phyloP scores from a whole-genome alignment of 2,329 filamentous ascomycete genomes.

The Diaporthe vaccinii region DNA sequence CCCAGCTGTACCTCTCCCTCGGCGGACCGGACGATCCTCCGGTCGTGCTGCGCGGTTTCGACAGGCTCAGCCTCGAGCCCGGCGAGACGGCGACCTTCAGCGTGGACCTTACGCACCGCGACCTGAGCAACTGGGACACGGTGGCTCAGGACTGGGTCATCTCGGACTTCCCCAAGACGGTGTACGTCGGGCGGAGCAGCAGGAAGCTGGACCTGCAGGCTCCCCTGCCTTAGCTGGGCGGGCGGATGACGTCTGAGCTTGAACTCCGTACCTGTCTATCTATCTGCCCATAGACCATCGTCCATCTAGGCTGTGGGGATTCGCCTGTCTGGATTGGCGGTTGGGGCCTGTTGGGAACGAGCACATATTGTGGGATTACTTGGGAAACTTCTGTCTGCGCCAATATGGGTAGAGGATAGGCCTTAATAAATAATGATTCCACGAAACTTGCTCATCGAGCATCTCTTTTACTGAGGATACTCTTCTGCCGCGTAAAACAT shows the following conservation, averaged over 20 bases:
- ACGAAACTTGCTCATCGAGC: not conserved
- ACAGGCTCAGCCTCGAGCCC: constrained; percentile 78
- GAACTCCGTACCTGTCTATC: too few relatives aligned
- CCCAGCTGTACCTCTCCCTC: constrained; percentile 84
- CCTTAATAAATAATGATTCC: constrained; percentile 19
- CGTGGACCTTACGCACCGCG: constrained; percentile 80
- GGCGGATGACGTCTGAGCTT: not conserved
- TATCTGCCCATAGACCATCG: too few relatives aligned
- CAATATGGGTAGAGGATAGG: not conserved
- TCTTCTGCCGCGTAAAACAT: not conserved
- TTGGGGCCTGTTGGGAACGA: not conserved
- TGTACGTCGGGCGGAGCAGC: constrained; percentile 69
- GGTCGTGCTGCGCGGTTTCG: constrained; percentile 82
- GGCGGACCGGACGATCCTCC: constrained; percentile 81
- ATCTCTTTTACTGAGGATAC: too few relatives aligned
- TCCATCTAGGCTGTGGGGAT: too few relatives aligned
- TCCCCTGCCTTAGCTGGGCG: constrained; percentile 43
- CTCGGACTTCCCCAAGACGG: constrained; percentile 63
- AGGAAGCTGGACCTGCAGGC: constrained; percentile 64
- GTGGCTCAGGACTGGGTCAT: constrained; percentile 86
- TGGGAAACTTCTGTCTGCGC: not conserved
- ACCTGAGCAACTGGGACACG: constrained; percentile 89
- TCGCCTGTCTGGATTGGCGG: not conserved
- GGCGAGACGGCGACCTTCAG: constrained; percentile 77
- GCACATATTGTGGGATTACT: not conserved